Base-by-base conservation (phyloP, 257 asterid species). In the Parsonsia alboflavescens region DNA sequence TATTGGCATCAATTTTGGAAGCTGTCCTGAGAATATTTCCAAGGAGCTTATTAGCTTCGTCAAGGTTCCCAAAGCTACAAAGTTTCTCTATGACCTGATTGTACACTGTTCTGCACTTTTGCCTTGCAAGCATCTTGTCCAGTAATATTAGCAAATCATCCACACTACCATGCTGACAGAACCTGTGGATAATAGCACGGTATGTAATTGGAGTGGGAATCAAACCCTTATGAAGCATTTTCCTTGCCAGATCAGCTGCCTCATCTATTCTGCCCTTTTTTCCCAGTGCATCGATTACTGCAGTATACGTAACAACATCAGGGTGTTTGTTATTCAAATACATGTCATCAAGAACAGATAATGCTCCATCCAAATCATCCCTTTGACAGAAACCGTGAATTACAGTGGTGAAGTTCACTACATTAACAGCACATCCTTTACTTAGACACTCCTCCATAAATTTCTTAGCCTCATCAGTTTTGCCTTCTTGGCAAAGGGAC, bases 301-400 rank as follows among this genome's bases (percentile, higher is more conserved):
- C 74, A 22, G 97, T 94, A 75, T 87, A 92, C 10, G 96, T 92
- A 68, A 92, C 86, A 73, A 78, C 93, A 83, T 92, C 99, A 6
- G 99, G 97, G 76, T 90, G 97, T 74, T 94, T 92, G 83, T 87
- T 84, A 64, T 79, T 89, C 87, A 94, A 86, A 85, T 90, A 94
- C 91, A 94, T 89, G 82, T 94, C 99, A 76, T 94, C 99, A 74
- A 94, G 87, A 48, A 94, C 91, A 4, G 99, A 94, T 17, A 94
- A 82, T 79, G 99, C 99, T 42, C 91, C 79, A n/a, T 80, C 96
- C 79, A 94, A 77, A 76, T 94, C 96, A 36, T 83, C 87, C 62
- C 78, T 88, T 74, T 75, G 83, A 85, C 98, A 92, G 82, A 92
- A 90, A 42, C 99, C 98, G 56, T 92, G 96, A 79, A 94, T 92